Evolutionary conservation across 1,284 basidiomycete genomes (phyloP).

Genomic region (Bjerkandera adusta): DNA sequence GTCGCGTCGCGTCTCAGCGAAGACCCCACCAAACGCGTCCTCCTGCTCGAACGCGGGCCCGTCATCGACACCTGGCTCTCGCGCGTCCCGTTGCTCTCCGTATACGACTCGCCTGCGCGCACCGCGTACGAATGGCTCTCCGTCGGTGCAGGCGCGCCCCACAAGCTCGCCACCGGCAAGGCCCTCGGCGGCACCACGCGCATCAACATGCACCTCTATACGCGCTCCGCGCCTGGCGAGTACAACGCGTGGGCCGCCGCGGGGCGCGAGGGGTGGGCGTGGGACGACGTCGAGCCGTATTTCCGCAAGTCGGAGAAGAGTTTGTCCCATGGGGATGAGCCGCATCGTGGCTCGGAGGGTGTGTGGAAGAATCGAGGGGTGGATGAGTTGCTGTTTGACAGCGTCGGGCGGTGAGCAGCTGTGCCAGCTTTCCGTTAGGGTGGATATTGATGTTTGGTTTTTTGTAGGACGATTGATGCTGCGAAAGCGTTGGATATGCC

Average conservation of each 20-base stretch:
- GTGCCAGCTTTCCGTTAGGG: too few relatives aligned
- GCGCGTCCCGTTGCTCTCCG: neutral
- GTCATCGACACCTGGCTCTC: slow-evolving; percentile 1
- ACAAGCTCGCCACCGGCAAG: slow-evolving; percentile 36
- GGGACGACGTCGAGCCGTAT: slow-evolving; percentile 30
- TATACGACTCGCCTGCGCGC: neutral
- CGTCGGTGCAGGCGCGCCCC: too few relatives aligned
- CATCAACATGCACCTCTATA: slow-evolving; percentile 39
- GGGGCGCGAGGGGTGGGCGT: slow-evolving; percentile 33
- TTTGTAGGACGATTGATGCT: too few relatives aligned
- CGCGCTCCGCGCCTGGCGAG: slow-evolving; percentile 30
- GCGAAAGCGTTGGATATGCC: too few relatives aligned
- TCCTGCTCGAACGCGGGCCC: slow-evolving; percentile 19
- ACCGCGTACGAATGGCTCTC: too few relatives aligned
- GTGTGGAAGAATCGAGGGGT: too few relatives aligned
- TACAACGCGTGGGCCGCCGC: slow-evolving; percentile 33
- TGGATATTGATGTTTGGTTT: too few relatives aligned
- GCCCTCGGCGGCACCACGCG: slow-evolving; percentile 38
- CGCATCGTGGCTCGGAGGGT: slow-evolving; percentile 1
- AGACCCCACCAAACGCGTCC: slow-evolving; percentile 16
- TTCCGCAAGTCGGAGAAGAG: slow-evolving; percentile 31
- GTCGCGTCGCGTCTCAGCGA: slow-evolving; percentile 23
- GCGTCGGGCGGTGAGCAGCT: too few relatives aligned
- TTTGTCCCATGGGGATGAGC: neutral
- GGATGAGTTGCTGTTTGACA: too few relatives aligned